These are phyloP conservation scores for Monilinia polystroma DNA, from an alignment of 2,329 filamentous ascomycete species.

Conservation along the genomic window DNA sequence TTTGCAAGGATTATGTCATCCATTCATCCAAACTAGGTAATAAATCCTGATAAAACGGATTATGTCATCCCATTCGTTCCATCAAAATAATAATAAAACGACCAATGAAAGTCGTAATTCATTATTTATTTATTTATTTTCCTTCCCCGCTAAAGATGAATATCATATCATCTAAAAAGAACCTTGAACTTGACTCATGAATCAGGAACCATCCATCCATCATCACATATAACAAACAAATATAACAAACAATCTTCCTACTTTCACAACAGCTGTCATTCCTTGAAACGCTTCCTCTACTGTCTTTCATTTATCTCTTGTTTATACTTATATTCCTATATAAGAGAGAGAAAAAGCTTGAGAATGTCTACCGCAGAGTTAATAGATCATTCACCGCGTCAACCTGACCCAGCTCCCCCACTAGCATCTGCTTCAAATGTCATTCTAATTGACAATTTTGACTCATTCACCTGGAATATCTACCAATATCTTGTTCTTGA, in stretches of 20 bases:
- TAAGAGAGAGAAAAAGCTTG: not conserved
- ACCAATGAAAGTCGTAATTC: too few species aligned
- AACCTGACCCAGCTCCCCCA: slow-evolving; percentile 71
- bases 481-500: slow-evolving; percentile 98
- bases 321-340: not conserved
- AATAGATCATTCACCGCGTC: slow-evolving; percentile 82
- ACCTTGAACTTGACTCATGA: not conserved
- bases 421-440: slow-evolving; percentile 83
- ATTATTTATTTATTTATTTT: too few species aligned
- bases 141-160: too few species aligned
- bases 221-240: not conserved
- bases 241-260: not conserved
- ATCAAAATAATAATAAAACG: too few species aligned
- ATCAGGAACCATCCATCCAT: too few species aligned
- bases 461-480: slow-evolving; percentile 99
- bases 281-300: not conserved
- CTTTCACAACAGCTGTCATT: not conserved
- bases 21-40: too few species aligned
- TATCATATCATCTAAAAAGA: not conserved
- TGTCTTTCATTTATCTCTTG: not conserved
- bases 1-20: too few species aligned
- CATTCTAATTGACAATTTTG: slow-evolving; percentile 97
- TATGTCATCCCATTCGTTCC: too few species aligned
- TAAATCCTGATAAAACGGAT: too few species aligned
- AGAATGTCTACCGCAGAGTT: slow-evolving; percentile 50